These are phyloP conservation scores for Clavispora santaluciae DNA, from an alignment of 805 yeast genomes.

Conservation along the genomic window DNA sequence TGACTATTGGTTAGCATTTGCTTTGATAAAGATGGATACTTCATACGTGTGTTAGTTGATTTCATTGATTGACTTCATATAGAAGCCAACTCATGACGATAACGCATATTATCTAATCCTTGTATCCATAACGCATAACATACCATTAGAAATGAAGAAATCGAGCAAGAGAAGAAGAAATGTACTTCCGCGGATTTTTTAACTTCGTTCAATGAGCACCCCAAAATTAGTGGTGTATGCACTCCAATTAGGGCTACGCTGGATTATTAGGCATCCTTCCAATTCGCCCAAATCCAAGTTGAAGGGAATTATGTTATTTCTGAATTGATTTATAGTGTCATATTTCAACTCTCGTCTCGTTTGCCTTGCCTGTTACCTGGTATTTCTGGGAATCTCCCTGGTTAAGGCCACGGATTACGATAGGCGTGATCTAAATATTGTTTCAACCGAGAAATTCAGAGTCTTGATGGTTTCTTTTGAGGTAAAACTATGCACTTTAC, in stretches of 20 bases:
- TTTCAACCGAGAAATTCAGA: too few species aligned
- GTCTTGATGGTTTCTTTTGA: too few species aligned
- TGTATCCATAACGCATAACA: constrained; percentile 4
- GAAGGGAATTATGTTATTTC: too few species aligned
- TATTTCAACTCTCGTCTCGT: too few species aligned
- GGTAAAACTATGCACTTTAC: too few species aligned
- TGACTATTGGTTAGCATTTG: background rate
- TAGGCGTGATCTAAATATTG: too few species aligned
- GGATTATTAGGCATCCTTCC: too few species aligned
- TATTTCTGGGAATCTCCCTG: too few species aligned
- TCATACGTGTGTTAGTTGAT: constrained; percentile 45
- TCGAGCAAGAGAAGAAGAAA: background rate
- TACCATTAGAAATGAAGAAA: constrained; percentile 6
- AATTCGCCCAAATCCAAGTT: too few species aligned
- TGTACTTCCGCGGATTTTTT: background rate
- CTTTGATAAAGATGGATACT: constrained; percentile 7
- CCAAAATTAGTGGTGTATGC: background rate
- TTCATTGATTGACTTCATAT: constrained; percentile 36
- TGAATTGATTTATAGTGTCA: too few species aligned
- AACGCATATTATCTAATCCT: constrained; percentile 39
- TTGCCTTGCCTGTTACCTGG: too few species aligned
- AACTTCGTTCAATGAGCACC: background rate
- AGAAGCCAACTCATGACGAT: constrained; percentile 42
- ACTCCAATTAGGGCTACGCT: background rate
- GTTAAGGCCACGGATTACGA: too few species aligned